phyloP scores from a whole-genome alignment of 805 yeast genomes.

The Suhomyces kilbournensis region DNA sequence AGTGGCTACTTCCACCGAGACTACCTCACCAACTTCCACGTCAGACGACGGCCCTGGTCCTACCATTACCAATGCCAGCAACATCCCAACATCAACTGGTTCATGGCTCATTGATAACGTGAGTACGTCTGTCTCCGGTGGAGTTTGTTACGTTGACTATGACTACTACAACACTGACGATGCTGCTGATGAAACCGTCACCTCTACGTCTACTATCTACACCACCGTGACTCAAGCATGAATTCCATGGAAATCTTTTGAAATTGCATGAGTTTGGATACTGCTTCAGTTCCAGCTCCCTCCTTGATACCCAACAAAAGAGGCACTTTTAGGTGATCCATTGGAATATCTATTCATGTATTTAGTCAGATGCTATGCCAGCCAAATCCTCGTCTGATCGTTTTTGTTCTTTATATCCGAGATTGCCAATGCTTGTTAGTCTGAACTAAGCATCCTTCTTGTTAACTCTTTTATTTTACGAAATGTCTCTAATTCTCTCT shows the following conservation, averaged over 20 bases:
- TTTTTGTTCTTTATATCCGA: not conserved
- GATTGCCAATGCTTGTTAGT: slow-evolving; percentile 4
- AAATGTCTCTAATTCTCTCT: not conserved
- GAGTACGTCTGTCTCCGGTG: slow-evolving; percentile 27
- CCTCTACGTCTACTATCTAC: slow-evolving; percentile 36
- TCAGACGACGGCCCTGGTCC: slow-evolving; percentile 19
- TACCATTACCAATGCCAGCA: slow-evolving; percentile 25
- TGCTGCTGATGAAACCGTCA: slow-evolving; percentile 28
- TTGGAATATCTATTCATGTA: not conserved
- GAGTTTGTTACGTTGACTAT: slow-evolving; percentile 36
- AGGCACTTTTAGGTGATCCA: not conserved
- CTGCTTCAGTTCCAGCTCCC: slow-evolving; percentile 1
- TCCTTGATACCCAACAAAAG: not conserved
- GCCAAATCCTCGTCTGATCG: not conserved
- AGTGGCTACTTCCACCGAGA: slow-evolving; percentile 9
- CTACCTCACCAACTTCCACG: slow-evolving; percentile 14
- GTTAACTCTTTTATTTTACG: not conserved
- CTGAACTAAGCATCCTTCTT: slow-evolving; percentile 6
- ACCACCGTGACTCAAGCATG: slow-evolving; percentile 29
- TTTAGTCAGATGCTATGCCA: not conserved
- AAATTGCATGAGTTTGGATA: not conserved
- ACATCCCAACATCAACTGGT: slow-evolving; percentile 18
- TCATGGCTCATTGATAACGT: slow-evolving; percentile 35
- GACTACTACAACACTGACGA: slow-evolving; percentile 26
- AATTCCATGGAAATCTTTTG: not conserved